A percentile compares a stretch with the other conserved stretches of the same genome.
phyloP scores from a whole-genome alignment of 164 flowering plant genomes.

The Taxillus chinensis region DNA sequence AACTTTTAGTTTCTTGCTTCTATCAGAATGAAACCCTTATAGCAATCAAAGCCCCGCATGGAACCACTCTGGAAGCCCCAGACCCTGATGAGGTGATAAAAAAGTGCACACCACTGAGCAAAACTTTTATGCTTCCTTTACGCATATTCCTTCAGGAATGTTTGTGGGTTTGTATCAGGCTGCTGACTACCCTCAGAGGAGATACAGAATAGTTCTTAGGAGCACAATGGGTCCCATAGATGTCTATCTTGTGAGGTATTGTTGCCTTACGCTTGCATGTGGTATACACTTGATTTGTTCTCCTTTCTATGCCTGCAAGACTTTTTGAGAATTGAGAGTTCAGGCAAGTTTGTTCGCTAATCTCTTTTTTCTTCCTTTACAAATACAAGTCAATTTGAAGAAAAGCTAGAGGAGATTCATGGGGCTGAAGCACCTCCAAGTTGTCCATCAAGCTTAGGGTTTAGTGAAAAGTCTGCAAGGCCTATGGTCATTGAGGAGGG shows the following conservation, averaged over 20 bases:
- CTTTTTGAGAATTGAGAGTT: not conserved
- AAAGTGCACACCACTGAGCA: not conserved
- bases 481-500: slow-evolving; percentile 19
- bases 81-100: slow-evolving; percentile 77
- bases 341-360: not conserved
- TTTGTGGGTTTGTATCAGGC: slow-evolving; percentile 32
- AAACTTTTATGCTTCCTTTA: not conserved
- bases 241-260: slow-evolving; percentile 90
- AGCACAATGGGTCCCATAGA: slow-evolving; percentile 98
- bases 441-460: slow-evolving; percentile 35
- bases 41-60: slow-evolving; percentile 78
- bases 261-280: not conserved
- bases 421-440: slow-evolving; percentile 39
- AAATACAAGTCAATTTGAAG: slow-evolving; percentile 72
- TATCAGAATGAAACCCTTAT: slow-evolving; percentile 68
- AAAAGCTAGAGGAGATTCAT: slow-evolving; percentile 71
- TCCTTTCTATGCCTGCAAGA: not conserved
- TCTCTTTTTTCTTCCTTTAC: slow-evolving; percentile 2
- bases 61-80: slow-evolving; percentile 70
- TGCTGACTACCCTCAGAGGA: slow-evolving; percentile 84
- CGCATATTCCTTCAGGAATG: not conserved
- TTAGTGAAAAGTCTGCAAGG: slow-evolving; percentile 22
- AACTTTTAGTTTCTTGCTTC: slow-evolving; percentile 7
- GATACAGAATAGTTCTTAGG: slow-evolving; percentile 85
- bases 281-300: not conserved